Base-by-base conservation (phyloP, 768 basidiomycete species). In the Auricularia sp. region DNA sequence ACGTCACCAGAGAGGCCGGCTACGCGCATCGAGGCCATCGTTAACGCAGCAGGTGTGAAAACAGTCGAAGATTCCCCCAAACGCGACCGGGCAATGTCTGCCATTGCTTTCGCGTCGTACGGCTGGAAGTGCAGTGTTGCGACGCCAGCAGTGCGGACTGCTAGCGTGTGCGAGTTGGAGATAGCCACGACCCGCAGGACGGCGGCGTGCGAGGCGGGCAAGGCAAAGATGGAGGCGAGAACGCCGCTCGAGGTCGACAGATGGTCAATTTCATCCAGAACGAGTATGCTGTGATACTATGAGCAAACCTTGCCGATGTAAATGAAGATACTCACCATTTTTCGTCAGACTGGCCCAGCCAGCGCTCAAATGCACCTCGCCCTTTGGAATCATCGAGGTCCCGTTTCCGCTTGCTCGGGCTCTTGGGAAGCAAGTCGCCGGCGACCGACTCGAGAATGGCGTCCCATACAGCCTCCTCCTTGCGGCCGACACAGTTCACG, bases 231-330 rank as follows among this genome's bases (percentile, higher is more conserved):
- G 11, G 85, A 75, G 2, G 81, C 72, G 58, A 93, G 78, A 8
- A 83, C 75, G 68, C 85, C 83, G 1, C 82, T 68, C 10, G 83
- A 85, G 3, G 34, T 61, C 11, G 67, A 64, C 67, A 92, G 84
- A 72, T 93, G 90, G 71, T 95, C 92, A 45, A 94, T 82, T 72
- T 95, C 92, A 72, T 95, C 92, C 37, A 95, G 83, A 61, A 94
- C 80, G 64, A 95, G 77, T 54, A 94, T 77, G 68, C 90, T 92
- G 61, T 3, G 66, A 39, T 24, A 63, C 45, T 67, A 45, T 44
- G 51, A 44, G 54, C 21, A 51, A 51, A 44, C n/a, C 64, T 37
- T 35, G 54, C 64, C 65, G 13, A 45, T 5, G 3, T 35, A 29
- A 18, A 62, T 18, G 42, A 36, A 29, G 11, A 69, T 1, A 18